phyloP scores from a whole-genome alignment of 768 basidiomycete genomes.

The Leccinum subgranulosum region DNA sequence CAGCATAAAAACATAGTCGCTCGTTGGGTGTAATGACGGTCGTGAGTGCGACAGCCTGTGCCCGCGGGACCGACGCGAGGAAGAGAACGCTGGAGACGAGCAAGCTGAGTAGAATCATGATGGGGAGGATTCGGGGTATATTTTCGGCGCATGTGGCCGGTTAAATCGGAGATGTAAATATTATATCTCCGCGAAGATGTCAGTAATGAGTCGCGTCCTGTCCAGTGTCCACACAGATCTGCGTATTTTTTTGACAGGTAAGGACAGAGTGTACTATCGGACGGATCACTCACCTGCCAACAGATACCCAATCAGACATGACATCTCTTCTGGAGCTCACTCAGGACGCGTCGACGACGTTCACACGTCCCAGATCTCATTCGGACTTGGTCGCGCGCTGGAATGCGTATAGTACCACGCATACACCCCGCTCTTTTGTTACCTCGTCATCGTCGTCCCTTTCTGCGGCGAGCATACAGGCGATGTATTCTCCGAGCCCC shows the following conservation, averaged over 20 bases:
- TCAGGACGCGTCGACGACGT: not conserved
- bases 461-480: slow-evolving; percentile 5
- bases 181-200: slow-evolving; percentile 14
- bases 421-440: slow-evolving; percentile 8
- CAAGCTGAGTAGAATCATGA: slow-evolving; percentile 23
- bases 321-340: not conserved
- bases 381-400: not conserved
- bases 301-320: too few species aligned
- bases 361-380: slow-evolving; percentile 5
- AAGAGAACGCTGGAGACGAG: slow-evolving; percentile 25
- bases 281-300: not conserved
- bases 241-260: slow-evolving; percentile 17
- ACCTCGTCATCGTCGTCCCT: slow-evolving; percentile 13
- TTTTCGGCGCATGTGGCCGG: slow-evolving; percentile 25
- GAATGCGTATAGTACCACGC: not conserved
- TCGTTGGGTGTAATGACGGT: slow-evolving; percentile 78
- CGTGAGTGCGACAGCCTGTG: slow-evolving; percentile 67
- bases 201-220: not conserved
- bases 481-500: slow-evolving; percentile 29
- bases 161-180: slow-evolving; percentile 11
- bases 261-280: not conserved
- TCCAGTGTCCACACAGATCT: not conserved
- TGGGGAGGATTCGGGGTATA: not conserved
- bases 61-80: slow-evolving; percentile 31
- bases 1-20: slow-evolving; percentile 89